Percentiles rank a stretch among this genome's conserved stretches.
Evolutionary conservation across 805 yeast species (phyloP).

Genomic region (Kluyveromyces nonfermentans): DNA sequence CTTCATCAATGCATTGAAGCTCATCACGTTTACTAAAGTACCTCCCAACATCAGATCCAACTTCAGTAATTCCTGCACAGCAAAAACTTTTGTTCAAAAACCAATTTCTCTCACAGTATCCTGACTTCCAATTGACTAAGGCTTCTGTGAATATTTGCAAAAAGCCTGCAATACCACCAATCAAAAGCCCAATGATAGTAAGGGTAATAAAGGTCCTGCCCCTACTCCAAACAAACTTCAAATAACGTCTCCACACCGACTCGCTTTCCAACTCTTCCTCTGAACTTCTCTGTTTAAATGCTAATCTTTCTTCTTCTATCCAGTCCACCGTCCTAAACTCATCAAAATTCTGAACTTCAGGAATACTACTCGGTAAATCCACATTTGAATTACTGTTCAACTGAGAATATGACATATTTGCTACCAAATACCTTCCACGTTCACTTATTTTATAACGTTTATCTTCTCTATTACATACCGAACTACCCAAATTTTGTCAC

Average conservation of each 20-base stretch:
- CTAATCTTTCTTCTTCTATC: constrained; percentile 46
- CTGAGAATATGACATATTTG: neutral
- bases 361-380: constrained; percentile 6
- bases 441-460: neutral
- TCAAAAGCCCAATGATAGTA: constrained; percentile 61
- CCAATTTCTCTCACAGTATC: constrained; percentile 64
- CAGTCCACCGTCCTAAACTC: constrained; percentile 63
- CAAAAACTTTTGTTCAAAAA: constrained; percentile 70
- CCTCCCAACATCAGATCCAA: neutral
- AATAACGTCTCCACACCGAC: constrained; percentile 8
- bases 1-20: constrained; percentile 39
- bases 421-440: neutral
- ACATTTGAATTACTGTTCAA: neutral
- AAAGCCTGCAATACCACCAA: constrained; percentile 78
- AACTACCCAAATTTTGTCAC: neutral
- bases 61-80: constrained; percentile 35
- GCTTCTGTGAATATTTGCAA: constrained; percentile 79
- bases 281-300: constrained; percentile 21
- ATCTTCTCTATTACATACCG: neutral
- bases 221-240: constrained; percentile 18
- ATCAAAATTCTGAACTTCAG: constrained; percentile 36
- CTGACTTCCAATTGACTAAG: constrained; percentile 69
- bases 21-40: constrained; percentile 25
- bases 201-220: constrained; percentile 55
- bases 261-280: constrained; percentile 2